Percentiles rank a stretch among this genome's conserved stretches.
Conservation (phyloP, 805 yeast species). For the Sungouiozyma ichnusensis region DNA sequence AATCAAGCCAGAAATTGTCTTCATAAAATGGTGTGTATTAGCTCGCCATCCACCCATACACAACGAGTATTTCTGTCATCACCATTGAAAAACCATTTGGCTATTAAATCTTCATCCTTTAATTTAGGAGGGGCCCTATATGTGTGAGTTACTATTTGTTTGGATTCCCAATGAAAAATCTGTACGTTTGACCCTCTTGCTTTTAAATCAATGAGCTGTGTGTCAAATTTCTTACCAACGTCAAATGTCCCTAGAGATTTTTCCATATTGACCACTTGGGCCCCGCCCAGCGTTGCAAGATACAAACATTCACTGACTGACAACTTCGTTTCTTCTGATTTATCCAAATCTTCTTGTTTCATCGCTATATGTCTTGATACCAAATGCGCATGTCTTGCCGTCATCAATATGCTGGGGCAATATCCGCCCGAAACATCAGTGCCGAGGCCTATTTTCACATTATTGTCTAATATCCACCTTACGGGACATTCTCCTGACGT, state of each 20-base stretch:
- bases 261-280: constrained; percentile 54
- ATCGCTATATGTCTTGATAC: constrained; percentile 65
- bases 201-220: constrained; percentile 61
- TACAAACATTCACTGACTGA: constrained; percentile 62
- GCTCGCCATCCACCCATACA: constrained; percentile 73
- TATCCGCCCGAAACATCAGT: constrained; percentile 75
- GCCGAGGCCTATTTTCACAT: constrained; percentile 71
- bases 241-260: constrained; percentile 57
- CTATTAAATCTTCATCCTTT: constrained; percentile 40
- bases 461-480: constrained; percentile 51
- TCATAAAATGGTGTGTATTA: neutral
- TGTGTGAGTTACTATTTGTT: neutral
- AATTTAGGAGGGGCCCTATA: constrained; percentile 5
- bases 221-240: constrained; percentile 74
- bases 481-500: constrained; percentile 88
- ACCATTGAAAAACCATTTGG: constrained; percentile 88
- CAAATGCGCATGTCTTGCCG: constrained; percentile 59
- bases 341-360: constrained; percentile 34
- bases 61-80: constrained; percentile 79
- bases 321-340: constrained; percentile 32
- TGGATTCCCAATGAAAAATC: constrained; percentile 61
- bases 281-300: constrained; percentile 87
- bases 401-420: constrained; percentile 50
- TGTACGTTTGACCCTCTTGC: constrained; percentile 53
- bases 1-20: too few species aligned